A percentile compares a stretch with the other conserved stretches of the same genome.
Conservation (phyloP, 2,329 filamentous ascomycete species). For the Apiospora sp. region DNA sequence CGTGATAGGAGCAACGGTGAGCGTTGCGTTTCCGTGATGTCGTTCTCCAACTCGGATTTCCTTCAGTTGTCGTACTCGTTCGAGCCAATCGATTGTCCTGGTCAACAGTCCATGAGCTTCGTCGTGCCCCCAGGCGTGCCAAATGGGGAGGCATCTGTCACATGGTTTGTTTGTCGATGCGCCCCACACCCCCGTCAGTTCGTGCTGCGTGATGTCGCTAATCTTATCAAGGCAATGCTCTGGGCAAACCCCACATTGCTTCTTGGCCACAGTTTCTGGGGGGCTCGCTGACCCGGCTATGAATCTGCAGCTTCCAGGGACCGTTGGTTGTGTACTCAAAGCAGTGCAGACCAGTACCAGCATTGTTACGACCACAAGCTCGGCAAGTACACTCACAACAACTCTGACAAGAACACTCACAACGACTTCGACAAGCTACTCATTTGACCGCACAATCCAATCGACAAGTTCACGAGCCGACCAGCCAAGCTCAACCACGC, state of each 20-base stretch:
- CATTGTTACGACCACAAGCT: not conserved
- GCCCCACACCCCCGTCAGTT: not conserved
- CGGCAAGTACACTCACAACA: not conserved
- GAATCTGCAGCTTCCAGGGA: not conserved
- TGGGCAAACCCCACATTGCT: not conserved
- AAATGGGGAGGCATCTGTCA: not conserved
- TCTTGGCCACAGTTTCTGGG: not conserved
- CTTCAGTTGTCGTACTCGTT: not conserved
- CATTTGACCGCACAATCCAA: not conserved
- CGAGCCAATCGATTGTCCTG: not conserved
- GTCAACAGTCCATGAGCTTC: slow-evolving; percentile 2
- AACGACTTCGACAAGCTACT: not conserved
- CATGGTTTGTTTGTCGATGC: not conserved
- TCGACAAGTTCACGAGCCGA: not conserved
- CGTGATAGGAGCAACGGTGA: slow-evolving; percentile 2
- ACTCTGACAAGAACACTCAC: not conserved
- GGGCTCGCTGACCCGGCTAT: slow-evolving; percentile 1
- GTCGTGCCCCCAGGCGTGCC: not conserved
- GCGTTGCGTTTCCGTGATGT: slow-evolving; percentile 9
- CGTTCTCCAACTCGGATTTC: not conserved
- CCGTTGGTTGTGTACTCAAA: not conserved
- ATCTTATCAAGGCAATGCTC: not conserved
- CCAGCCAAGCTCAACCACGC: not conserved
- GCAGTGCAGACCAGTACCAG: not conserved
- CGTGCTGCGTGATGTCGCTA: not conserved